These are phyloP conservation scores for Pestalotiopsis sp. DNA, from an alignment of 2,329 filamentous ascomycete genomes.

Conservation along the genomic window DNA sequence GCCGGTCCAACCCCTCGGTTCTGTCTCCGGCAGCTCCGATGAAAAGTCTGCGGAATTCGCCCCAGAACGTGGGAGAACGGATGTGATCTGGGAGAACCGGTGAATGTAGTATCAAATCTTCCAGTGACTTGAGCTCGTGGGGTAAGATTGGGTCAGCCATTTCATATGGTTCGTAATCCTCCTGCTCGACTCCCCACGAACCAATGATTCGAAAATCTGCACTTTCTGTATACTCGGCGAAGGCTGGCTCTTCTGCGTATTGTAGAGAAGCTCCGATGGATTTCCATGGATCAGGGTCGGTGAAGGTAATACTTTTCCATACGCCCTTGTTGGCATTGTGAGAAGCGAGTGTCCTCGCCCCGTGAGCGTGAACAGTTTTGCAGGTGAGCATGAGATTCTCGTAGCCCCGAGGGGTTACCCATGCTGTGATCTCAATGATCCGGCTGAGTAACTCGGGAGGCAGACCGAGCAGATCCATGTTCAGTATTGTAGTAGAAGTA, in stretches of 20 bases:
- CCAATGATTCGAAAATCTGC: constrained; percentile 2
- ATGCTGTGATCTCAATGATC: constrained; percentile 15
- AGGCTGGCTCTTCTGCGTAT: constrained; percentile 10
- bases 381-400: constrained; percentile 19
- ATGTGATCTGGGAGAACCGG: not conserved
- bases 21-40: not conserved
- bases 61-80: not conserved
- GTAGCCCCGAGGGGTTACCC: constrained; percentile 16
- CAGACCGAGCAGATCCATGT: constrained; percentile 15
- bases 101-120: not conserved
- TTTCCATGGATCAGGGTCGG: not conserved
- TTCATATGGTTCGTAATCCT: too few relatives aligned
- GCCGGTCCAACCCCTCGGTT: not conserved
- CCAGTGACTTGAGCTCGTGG: not conserved
- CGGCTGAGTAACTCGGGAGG: constrained; percentile 15
- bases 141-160: too few relatives aligned
- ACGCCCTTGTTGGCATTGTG: constrained; percentile 9
- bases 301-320: not conserved
- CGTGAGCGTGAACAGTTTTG: constrained; percentile 16
- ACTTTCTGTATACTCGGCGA: constrained; percentile 12
- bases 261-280: not conserved
- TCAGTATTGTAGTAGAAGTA: not conserved
- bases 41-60: not conserved
- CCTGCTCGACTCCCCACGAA: too few relatives aligned
- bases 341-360: constrained; percentile 7